Evolutionary conservation across 371 early-diverging fungal species (phyloP), one percentile per base, ranked within the genome.

Genomic region (Rhizoclosmatium hyalinum): DNA sequence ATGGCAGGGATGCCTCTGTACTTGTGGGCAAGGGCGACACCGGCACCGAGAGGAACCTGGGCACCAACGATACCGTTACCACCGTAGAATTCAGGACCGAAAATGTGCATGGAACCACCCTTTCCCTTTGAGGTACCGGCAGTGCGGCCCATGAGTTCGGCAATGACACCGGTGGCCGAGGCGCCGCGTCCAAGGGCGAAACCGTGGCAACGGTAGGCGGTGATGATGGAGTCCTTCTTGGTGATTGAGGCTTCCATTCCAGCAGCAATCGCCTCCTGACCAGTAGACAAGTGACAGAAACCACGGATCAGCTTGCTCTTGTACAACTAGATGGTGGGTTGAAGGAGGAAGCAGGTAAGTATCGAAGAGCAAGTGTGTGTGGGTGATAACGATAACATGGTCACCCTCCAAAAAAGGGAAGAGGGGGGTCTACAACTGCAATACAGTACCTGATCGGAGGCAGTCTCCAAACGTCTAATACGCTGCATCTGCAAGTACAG

Each of bases 81-180:
- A 78, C 99, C 99, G 85, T 93, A 98, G 88, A 99, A 99, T 82
- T 93, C 91, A 66, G 89, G 88, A 65, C 95, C 93, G 86, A 97
- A 99, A 93, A 99, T 95, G 91, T 99, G 99, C 99, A 99, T 99
- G 72, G 99, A 99, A 44, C 99, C 99, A 77, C 99, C 99, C 91
- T 98, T 99, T 69, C 99, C 99, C 82, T 91, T 88, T 46, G 98
- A 95, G 78, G 94, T 91, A 80, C 99, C 99, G 72, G 86, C 93
- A 55, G 82, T 77, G 75, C 94, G 92, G 74, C 98, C 96, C 81
- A 91, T 87, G 24, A 87, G 76, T 78, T 87, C 87, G 47, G 87
- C 83, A 43, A 87, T 68, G 76, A 84, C 82, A 19, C 63, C 57
- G 56, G 54, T 81, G 32, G 87, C 73, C n/a, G 84, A 68, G n/a